Percentiles rank a stretch among this genome's conserved stretches.
Evolutionary conservation across 768 basidiomycete species (phyloP).

Genomic region (Botryobasidium botryosum): DNA sequence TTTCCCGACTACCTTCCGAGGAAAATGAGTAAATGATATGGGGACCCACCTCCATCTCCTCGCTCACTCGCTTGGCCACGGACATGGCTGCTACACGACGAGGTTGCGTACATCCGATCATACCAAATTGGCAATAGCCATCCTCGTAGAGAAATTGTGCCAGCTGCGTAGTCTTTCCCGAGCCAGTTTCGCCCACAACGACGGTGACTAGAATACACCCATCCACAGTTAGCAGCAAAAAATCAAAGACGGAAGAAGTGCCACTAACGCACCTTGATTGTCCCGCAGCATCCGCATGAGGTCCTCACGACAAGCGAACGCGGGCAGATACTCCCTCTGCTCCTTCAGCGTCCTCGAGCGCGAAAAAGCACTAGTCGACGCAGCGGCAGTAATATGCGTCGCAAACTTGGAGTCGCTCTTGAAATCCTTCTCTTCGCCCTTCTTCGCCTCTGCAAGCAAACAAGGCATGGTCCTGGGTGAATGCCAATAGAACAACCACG

Average conservation of each 20-base stretch:
- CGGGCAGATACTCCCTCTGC: conserved; percentile 91
- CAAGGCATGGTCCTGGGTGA: conserved; percentile 43
- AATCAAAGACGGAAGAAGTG: neutral
- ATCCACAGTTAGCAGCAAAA: neutral
- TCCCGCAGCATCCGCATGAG: conserved; percentile 76
- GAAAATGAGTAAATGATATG: conserved; percentile 1
- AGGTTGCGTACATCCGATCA: conserved; percentile 95
- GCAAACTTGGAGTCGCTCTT: conserved; percentile 96
- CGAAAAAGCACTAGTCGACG: conserved; percentile 70
- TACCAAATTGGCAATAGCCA: conserved; percentile 76
- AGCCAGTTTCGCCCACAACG: conserved; percentile 99
- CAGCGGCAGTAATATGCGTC: conserved; percentile 66
- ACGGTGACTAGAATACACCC: conserved; percentile 46
- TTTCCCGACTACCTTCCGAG: neutral
- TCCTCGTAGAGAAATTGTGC: conserved; percentile 95
- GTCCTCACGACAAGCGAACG: conserved; percentile 93
- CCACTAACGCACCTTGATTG: conserved; percentile 61
- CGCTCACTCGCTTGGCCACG: conserved; percentile 98
- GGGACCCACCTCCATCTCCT: conserved; percentile 82
- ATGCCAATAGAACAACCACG: conserved; percentile 28
- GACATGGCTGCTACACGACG: conserved; percentile 99
- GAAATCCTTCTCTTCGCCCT: conserved; percentile 36
- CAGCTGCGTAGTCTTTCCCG: conserved; percentile 95
- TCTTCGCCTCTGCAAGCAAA: conserved; percentile 24
- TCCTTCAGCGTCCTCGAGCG: conserved; percentile 72